Evolutionary conservation across 2,329 filamentous ascomycete species (phyloP).

Genomic region (Colletotrichum somersetense): DNA sequence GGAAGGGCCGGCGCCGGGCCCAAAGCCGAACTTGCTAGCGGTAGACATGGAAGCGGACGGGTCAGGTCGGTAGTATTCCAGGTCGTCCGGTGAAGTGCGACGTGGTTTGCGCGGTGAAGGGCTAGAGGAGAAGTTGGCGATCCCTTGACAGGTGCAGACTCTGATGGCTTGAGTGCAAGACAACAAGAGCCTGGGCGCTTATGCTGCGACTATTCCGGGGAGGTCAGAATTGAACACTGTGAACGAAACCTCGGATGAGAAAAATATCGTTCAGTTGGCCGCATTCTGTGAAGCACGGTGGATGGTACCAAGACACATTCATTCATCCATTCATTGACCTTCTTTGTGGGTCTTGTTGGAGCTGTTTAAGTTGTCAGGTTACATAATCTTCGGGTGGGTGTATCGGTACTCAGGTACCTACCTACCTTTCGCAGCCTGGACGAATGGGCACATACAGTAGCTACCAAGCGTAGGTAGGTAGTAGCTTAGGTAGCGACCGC

Average conservation of each 20-base stretch:
- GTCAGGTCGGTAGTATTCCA: neutral
- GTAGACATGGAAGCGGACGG: slow-evolving; percentile 16
- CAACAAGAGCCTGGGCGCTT: neutral
- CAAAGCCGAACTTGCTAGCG: slow-evolving; percentile 12
- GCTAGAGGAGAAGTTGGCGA: neutral
- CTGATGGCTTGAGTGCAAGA: neutral
- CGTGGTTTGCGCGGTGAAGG: neutral
- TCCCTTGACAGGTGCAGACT: neutral
- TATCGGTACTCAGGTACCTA: neutral
- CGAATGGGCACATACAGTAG: neutral
- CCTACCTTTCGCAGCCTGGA: too few relatives aligned
- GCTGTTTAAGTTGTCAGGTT: neutral
- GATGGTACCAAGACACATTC: neutral
- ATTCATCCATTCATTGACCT: neutral
- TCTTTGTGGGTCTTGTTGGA: neutral
- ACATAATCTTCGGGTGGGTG: neutral
- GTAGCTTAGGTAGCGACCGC: neutral
- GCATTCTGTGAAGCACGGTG: neutral
- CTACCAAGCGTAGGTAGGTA: too few relatives aligned
- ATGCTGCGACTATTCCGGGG: neutral
- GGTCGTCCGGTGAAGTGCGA: neutral
- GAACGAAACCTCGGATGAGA: neutral
- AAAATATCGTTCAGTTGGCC: neutral
- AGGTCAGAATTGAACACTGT: too few relatives aligned
- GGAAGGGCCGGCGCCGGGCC: slow-evolving; percentile 5